phyloP scores from a whole-genome alignment of 2,329 filamentous ascomycete species.

The Aspergillus udagawae region DNA sequence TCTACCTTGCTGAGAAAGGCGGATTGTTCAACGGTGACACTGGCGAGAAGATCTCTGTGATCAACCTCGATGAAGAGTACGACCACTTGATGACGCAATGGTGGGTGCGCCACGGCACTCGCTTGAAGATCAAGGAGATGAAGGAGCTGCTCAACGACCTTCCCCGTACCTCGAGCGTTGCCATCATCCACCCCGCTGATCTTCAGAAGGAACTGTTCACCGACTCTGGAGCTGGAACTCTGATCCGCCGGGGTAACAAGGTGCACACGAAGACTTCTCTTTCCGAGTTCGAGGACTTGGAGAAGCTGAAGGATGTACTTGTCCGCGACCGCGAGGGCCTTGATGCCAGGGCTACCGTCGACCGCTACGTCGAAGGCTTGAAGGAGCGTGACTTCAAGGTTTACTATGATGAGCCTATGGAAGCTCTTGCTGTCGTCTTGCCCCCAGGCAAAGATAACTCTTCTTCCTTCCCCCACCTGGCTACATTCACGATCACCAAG shows the following conservation, averaged over 20 bases:
- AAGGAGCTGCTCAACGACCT: conserved; percentile 87
- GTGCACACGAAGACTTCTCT: conserved; percentile 69
- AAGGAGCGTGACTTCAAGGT: conserved; percentile 77
- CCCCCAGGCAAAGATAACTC: conserved; percentile 58
- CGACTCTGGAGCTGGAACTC: conserved; percentile 86
- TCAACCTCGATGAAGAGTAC: conserved; percentile 96
- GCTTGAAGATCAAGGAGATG: conserved; percentile 96
- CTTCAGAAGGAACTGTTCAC: conserved; percentile 97
- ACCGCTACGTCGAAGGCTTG: conserved; percentile 79
- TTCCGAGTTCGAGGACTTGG: conserved; percentile 69
- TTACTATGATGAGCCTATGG: conserved; percentile 92
- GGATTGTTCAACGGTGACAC: conserved; percentile 90
- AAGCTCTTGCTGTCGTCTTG: conserved; percentile 83
- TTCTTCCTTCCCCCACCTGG: conserved; percentile 71
- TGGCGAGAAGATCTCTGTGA: conserved; percentile 92
- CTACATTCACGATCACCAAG: conserved; percentile 90
- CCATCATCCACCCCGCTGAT: conserved; percentile 94
- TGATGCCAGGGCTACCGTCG: conserved; percentile 77
- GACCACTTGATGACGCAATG: conserved; percentile 87
- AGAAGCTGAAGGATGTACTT: conserved; percentile 75
- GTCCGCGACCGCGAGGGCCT: conserved; percentile 76
- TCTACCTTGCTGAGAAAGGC: conserved; percentile 98
- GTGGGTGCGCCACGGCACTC: conserved; percentile 92
- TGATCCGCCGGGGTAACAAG: conserved; percentile 90
- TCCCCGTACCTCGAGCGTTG: conserved; percentile 87